Percentiles rank a stretch among this genome's conserved stretches.
Conservation (phyloP, 768 basidiomycete genomes). For the Hericium rajendrae region DNA sequence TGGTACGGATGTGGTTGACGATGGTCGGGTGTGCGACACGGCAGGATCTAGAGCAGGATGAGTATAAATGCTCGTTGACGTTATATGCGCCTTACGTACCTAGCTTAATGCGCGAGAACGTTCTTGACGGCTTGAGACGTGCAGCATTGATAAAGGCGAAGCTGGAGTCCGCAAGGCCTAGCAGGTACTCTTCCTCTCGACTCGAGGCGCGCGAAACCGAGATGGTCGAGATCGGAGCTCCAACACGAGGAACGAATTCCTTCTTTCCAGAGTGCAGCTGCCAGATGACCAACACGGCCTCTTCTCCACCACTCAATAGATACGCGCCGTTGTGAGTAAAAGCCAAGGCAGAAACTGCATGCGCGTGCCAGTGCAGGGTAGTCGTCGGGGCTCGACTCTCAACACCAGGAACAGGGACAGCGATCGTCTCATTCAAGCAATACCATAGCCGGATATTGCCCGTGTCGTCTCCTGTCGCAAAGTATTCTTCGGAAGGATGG, state of each 20-base stretch:
- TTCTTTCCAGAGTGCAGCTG: conserved; percentile 81
- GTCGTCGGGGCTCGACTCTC: conserved; percentile 81
- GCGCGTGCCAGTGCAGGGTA: conserved; percentile 93
- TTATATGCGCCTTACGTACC: conserved; percentile 32
- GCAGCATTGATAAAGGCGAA: conserved; percentile 66
- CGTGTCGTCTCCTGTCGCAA: conserved; percentile 86
- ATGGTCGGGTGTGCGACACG: conserved; percentile 23
- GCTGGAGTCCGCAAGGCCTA: conserved; percentile 75
- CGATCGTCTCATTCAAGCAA: conserved; percentile 59
- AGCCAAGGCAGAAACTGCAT: conserved; percentile 75
- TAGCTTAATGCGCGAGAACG: conserved; percentile 69
- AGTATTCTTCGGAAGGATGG: conserved; percentile 86
- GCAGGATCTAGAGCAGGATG: conserved; percentile 24
- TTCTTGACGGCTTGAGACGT: conserved; percentile 61
- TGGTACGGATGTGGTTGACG: conserved; percentile 42
- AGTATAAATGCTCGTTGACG: conserved; percentile 3
- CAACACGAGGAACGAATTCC: conserved; percentile 89
- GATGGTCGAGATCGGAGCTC: conserved; percentile 73
- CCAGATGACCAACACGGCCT: conserved; percentile 96
- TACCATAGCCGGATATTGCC: conserved; percentile 91
- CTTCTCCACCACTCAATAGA: conserved; percentile 89
- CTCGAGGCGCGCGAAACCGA: conserved; percentile 40
- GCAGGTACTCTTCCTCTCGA: conserved; percentile 77
- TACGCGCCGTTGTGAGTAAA: conserved; percentile 92
- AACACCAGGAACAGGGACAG: conserved; percentile 41